Evolutionary conservation across 371 early-diverging fungal genomes (phyloP).

Genomic region (Saksenaea oblongispora): DNA sequence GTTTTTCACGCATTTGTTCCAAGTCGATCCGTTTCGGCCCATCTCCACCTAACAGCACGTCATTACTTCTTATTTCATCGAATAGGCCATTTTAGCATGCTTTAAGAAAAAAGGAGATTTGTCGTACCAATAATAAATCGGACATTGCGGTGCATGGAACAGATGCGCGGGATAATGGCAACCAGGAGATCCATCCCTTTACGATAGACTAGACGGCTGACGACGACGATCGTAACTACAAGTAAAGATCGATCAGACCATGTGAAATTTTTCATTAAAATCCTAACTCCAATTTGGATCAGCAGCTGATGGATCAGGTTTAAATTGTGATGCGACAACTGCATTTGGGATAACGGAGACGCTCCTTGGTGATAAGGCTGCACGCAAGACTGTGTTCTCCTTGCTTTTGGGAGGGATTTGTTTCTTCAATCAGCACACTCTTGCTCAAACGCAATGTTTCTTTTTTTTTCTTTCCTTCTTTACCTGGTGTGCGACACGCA

Average conservation of each 20-base stretch:
- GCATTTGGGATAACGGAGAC: conserved; percentile 99
- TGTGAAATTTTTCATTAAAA: background rate
- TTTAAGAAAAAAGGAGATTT: background rate
- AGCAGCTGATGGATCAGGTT: conserved; percentile 78
- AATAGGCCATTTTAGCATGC: background rate
- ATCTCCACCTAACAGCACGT: conserved; percentile 77
- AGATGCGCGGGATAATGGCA: conserved; percentile 93
- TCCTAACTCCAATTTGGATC: conserved; percentile 75
- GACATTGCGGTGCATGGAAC: conserved; percentile 79
- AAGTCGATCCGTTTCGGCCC: conserved; percentile 96
- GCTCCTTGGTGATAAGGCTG: conserved; percentile 83
- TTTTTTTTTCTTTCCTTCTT: conserved; percentile 3
- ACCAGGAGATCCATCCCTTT: conserved; percentile 97
- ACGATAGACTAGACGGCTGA: conserved; percentile 94
- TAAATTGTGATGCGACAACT: conserved; percentile 88
- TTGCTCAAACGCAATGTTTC: background rate
- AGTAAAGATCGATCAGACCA: background rate
- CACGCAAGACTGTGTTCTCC: conserved; percentile 96
- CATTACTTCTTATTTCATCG: background rate
- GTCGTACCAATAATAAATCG: conserved; percentile 87
- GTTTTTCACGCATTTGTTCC: conserved; percentile 97
- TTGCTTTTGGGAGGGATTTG: conserved; percentile 61
- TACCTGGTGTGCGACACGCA: conserved; percentile 98
- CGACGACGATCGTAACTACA: conserved; percentile 90
- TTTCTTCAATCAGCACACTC: background rate